Conservation (phyloP, 2,329 filamentous ascomycete species). For the Neonectria coccinea region DNA sequence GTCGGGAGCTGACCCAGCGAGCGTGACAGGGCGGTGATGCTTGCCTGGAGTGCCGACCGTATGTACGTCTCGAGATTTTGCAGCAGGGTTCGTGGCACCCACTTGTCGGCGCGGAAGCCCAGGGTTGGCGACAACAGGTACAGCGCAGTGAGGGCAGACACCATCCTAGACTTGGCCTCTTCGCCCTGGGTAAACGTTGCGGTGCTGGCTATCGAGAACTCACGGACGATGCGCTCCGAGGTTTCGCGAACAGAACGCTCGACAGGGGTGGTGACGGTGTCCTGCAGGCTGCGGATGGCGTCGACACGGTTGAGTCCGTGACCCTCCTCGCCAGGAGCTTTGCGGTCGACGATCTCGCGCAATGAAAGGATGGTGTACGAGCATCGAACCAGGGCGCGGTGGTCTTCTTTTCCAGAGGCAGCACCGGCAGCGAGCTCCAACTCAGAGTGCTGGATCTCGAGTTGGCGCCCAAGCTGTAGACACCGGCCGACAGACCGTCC, state of each 20-base stretch:
- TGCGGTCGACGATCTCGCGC: conserved; percentile 76
- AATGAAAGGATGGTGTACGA: conserved; percentile 82
- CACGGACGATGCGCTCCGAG: conserved; percentile 82
- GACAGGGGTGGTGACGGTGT: conserved; percentile 75
- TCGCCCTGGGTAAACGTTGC: conserved; percentile 75
- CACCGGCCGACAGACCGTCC: conserved; percentile 82
- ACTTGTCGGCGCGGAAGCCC: conserved; percentile 63
- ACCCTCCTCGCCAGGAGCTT: conserved; percentile 78
- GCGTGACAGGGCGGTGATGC: conserved; percentile 78
- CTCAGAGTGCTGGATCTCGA: conserved; percentile 87
- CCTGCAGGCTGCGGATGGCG: conserved; percentile 77
- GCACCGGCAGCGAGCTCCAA: conserved; percentile 48
- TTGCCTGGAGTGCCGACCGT: conserved; percentile 82
- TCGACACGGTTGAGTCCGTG: conserved; percentile 80
- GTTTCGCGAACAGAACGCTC: conserved; percentile 80
- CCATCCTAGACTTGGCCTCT: conserved; percentile 78
- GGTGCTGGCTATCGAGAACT: conserved; percentile 76
- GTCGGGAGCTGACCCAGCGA: conserved; percentile 83
- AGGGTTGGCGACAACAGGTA: conserved; percentile 82
- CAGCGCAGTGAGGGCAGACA: conserved; percentile 79
- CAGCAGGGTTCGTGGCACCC: conserved; percentile 78
- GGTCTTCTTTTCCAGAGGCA: conserved; percentile 72
- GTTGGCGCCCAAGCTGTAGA: conserved; percentile 83
- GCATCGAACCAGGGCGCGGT: conserved; percentile 83
- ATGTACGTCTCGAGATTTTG: conserved; percentile 84